phyloP scores from a whole-genome alignment of 805 yeast genomes.

The Saturnispora sekii region DNA sequence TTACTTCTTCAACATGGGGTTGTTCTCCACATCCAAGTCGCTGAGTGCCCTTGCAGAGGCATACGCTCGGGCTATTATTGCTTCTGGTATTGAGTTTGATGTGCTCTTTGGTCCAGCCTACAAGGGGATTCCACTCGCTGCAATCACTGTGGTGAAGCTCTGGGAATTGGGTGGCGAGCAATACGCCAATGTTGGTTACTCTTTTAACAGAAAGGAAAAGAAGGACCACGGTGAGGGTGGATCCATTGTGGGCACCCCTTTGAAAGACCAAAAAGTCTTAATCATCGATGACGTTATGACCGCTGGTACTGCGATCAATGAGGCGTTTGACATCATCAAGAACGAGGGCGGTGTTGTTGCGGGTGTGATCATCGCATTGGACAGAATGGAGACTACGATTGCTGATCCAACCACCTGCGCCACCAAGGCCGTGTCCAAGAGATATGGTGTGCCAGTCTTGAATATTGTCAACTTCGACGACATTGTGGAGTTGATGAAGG shows the following conservation, averaged over 20 bases:
- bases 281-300: constrained; percentile 97
- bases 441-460: constrained; percentile 72
- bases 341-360: constrained; percentile 62
- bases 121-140: constrained; percentile 94
- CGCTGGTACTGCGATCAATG: constrained; percentile 96
- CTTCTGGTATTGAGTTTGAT: constrained; percentile 75
- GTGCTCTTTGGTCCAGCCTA: constrained; percentile 95
- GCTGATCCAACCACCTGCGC: constrained; percentile 57
- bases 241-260: constrained; percentile 73
- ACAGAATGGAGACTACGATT: constrained; percentile 84
- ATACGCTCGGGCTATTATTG: constrained; percentile 81
- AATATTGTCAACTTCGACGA: constrained; percentile 71
- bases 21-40: constrained; percentile 71
- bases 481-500: constrained; percentile 51
- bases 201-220: constrained; percentile 95
- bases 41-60: constrained; percentile 77
- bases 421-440: constrained; percentile 65
- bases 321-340: constrained; percentile 75
- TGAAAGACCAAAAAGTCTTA: constrained; percentile 62
- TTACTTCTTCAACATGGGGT: constrained; percentile 90
- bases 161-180: constrained; percentile 83
- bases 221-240: constrained; percentile 99
- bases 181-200: constrained; percentile 65
- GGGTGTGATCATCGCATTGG: constrained; percentile 85
- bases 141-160: constrained; percentile 83